Evolutionary conservation across 2,329 filamentous ascomycete genomes (phyloP), one percentile per base, ranked within the genome.

Genomic region (Zalaria sp.): DNA sequence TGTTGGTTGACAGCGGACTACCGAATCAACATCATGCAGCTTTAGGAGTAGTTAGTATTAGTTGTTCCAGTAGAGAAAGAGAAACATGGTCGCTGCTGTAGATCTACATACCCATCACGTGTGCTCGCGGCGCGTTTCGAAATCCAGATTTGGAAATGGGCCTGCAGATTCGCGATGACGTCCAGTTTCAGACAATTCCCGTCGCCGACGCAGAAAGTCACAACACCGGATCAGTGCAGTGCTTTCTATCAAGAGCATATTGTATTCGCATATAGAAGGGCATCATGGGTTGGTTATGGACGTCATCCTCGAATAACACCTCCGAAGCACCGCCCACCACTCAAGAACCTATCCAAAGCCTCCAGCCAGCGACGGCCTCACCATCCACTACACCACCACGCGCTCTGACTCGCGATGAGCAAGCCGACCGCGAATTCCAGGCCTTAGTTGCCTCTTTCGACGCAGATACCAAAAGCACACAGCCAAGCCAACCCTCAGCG

Each of bases 341-440:
- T 4, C 26, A 36, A 25, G 25, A 43, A 34, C 45, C 53, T 43
- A 50, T 46, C 11, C 46, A 56, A 27, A 51, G 50, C 27, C 50
- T 53, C 38, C 50, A 53, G 37, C 55, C 56, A 45, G 29, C 51
- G 49, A 27, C 40, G 46, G 25, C 55, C 3, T 53, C 43, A 55
- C 56, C 47, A 57, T 57, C 43, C 52, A 51, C 31, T 48, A 44
- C 7, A 46, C 49, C 35, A 43, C 42, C 39, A 45, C 49, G 38
- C 27, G 41, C 40, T 46, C 49, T 42, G 51, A 60, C 51, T 56
- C 61, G 45, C 59, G 65, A 51, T 59, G 66, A 72, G 51, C 59
- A 67, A 54, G 67, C 69, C 48, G 69, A 76, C 47, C 61, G 65
- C 39, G 74, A 77, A 51, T 65, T 77, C 50, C 63, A 68, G 46